Evolutionary conservation across 371 early-diverging fungal genomes (phyloP), one percentile per base, ranked within the genome.

Genomic region (Dentiscutata heterogama): DNA sequence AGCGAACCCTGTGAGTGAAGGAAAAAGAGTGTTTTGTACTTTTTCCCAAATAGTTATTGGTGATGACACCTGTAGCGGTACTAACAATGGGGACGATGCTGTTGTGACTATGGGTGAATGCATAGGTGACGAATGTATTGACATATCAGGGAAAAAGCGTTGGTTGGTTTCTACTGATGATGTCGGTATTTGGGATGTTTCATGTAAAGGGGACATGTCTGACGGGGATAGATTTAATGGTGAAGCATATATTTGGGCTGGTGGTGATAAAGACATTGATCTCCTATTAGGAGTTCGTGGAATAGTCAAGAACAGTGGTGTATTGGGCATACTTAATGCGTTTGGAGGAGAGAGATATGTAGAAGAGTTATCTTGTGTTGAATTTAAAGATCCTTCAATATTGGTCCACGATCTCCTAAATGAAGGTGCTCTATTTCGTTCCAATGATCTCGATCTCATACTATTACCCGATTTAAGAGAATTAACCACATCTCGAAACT

Each of bases 401-500:
- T 68, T 68, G 6, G 54, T 46, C 79, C 79, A 50, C 18, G 68
- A 54, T 63, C 68, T 58, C 35, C 46, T n/a, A 39, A 25, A 46
- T 14, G 22, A 46, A 31, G 54, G 56, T 18, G 67, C 56, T 51
- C 53, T 79, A 67, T 7, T 8, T 1, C 18, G 11, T 50, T 50
- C 51, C 29, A 67, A 20, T 51, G 68, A 46, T 29, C 68, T 58
- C 22, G 51, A 46, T 54, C 39, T 68, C 18, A 56, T 71, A 56
- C 29, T 80, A 58, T 76, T 87, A 56, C 83, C 82, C 56, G 74
- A 83, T 78, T 87, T 84, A 2, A 90, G 74, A 3, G 90, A 90
- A 51, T 86, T 85, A 0, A 90, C 89, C 1, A 88, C 88, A 75
- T 89, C 89, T 82, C 88, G 88, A 80, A 90, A 90, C 90, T 90